Evolutionary conservation across 352 stramenopile genomes (phyloP).

Genomic region (Globisporangium lucens): DNA sequence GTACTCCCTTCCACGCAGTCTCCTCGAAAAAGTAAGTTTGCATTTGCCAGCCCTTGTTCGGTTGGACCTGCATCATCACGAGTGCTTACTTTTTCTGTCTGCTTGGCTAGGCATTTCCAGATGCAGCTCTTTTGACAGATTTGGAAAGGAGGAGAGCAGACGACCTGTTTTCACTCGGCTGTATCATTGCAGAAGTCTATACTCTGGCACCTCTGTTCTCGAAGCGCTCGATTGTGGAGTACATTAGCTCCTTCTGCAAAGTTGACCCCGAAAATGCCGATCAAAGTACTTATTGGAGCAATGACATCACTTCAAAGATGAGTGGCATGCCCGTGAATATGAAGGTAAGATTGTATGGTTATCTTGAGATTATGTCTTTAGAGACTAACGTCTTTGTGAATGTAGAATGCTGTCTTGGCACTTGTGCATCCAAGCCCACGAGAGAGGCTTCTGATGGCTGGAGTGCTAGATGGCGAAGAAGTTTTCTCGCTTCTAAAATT

Average conservation of each 20-base stretch:
- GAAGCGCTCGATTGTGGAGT: conserved; percentile 36
- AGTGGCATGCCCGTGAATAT: conserved; percentile 37
- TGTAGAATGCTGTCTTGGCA: conserved; percentile 35
- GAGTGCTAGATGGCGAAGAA: conserved; percentile 34
- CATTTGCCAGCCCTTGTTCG: background rate
- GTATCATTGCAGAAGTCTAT: conserved; percentile 71
- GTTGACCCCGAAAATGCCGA: background rate
- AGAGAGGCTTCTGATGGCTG: conserved; percentile 29
- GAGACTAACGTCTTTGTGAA: background rate
- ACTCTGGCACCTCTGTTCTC: conserved; percentile 58
- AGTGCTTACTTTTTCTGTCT: background rate
- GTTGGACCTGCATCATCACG: background rate
- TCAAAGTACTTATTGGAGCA: conserved; percentile 24
- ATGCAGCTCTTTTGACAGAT: conserved; percentile 18
- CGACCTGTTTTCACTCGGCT: conserved; percentile 65
- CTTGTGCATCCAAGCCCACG: conserved; percentile 47
- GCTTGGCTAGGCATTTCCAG: conserved; percentile 16
- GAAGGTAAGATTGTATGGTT: conserved; percentile 30
- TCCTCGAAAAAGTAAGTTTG: conserved; percentile 13
- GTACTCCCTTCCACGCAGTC: conserved; percentile 24
- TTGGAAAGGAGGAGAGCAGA: conserved; percentile 36
- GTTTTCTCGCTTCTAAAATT: conserved; percentile 16
- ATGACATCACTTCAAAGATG: conserved; percentile 25
- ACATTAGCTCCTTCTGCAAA: conserved; percentile 20
- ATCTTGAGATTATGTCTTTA: background rate